phyloP scores from a whole-genome alignment of 371 early-diverging fungal genomes.

The Modicella reniformis region DNA sequence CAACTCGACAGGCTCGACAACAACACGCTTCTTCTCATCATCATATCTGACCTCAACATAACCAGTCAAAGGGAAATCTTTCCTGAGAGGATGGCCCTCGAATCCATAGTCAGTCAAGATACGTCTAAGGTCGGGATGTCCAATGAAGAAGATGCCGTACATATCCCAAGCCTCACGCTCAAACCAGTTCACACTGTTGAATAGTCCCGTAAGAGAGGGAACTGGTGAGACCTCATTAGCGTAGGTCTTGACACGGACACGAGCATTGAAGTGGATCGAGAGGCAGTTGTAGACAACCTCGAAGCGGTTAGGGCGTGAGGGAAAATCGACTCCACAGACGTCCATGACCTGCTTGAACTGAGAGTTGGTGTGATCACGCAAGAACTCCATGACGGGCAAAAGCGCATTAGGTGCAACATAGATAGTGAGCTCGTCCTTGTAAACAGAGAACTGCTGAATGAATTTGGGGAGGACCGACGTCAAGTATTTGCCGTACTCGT shows the following conservation, averaged over 20 bases:
- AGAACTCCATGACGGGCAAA: constrained; percentile 82
- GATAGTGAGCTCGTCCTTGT: constrained; percentile 97
- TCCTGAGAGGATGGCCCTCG: constrained; percentile 96
- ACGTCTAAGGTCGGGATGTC: constrained; percentile 95
- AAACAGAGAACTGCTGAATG: constrained; percentile 95
- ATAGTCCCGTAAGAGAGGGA: constrained; percentile 81
- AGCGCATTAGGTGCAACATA: constrained; percentile 88
- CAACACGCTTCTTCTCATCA: constrained; percentile 96
- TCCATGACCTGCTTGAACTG: constrained; percentile 94
- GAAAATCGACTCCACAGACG: constrained; percentile 91
- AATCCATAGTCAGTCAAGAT: constrained; percentile 99
- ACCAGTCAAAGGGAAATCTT: constrained; percentile 97
- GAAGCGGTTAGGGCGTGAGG: constrained; percentile 90
- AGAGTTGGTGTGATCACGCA: constrained; percentile 92
- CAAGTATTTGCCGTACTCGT: constrained; percentile 92
- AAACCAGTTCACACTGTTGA: constrained; percentile 93
- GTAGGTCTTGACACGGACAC: constrained; percentile 97
- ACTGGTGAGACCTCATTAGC: constrained; percentile 91
- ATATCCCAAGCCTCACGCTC: constrained; percentile 98
- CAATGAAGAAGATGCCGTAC: constrained; percentile 95
- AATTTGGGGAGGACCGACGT: constrained; percentile 90
- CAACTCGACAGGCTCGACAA: constrained; percentile 94
- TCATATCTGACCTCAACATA: constrained; percentile 96
- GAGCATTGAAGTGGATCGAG: constrained; percentile 88
- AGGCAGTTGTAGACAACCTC: constrained; percentile 96